Evolutionary conservation across 331 rosid species (phyloP).

Genomic region (Malus hybrid): DNA sequence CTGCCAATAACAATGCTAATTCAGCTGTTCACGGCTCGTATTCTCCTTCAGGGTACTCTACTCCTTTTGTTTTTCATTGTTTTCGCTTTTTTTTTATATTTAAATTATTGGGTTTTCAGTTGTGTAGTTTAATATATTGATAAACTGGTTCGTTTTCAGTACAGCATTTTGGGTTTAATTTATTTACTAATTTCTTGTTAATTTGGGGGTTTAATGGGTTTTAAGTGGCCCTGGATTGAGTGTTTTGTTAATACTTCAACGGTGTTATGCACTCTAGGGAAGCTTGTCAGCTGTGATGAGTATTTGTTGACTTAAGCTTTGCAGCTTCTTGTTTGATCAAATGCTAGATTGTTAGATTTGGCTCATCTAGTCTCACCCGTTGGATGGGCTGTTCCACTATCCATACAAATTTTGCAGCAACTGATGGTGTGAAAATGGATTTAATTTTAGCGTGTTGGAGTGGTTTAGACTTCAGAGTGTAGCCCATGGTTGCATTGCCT

Average conservation of each 20-base stretch:
- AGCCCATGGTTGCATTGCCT: not conserved
- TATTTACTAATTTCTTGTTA: not conserved
- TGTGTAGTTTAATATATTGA: not conserved
- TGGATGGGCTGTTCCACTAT: not conserved
- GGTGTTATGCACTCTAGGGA: not conserved
- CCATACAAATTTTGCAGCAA: not conserved
- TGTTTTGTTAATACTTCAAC: not conserved
- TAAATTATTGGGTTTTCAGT: not conserved
- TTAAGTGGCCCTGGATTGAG: not conserved
- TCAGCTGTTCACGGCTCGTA: slow-evolving; percentile 47
- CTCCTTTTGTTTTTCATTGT: not conserved
- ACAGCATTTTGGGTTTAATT: slow-evolving; percentile 19
- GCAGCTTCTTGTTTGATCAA: not conserved
- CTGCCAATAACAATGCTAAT: slow-evolving; percentile 48
- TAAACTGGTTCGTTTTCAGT: slow-evolving; percentile 4
- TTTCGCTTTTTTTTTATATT: not conserved
- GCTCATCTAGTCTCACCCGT: too few relatives aligned
- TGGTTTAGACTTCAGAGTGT: not conserved
- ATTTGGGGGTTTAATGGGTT: slow-evolving; percentile 4
- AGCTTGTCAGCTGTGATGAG: not conserved
- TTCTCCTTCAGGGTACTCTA: slow-evolving; percentile 61
- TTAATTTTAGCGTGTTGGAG: not conserved
- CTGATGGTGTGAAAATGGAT: not conserved
- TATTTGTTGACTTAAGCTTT: not conserved
- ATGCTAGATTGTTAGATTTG: not conserved